Evolutionary conservation across 2,329 filamentous ascomycete species (phyloP).

Genomic region (Eutypella sp.): DNA sequence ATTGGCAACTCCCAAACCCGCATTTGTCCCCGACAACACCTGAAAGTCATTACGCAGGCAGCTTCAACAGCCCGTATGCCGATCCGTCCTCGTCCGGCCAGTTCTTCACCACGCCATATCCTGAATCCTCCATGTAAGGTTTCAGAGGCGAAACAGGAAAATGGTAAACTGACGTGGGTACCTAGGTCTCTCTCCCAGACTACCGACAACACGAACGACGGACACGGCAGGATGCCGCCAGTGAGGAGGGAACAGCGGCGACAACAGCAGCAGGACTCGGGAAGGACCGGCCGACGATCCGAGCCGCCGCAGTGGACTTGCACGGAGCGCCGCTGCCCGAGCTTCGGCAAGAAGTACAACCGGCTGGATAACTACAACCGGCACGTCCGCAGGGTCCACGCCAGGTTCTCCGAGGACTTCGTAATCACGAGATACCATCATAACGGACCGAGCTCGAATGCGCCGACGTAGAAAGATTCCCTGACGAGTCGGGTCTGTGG

Average conservation of each 20-base stretch:
- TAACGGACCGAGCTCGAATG: not conserved
- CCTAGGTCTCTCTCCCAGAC: too few species aligned
- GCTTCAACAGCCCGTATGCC: too few species aligned
- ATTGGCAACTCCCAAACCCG: too few species aligned
- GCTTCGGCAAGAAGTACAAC: not conserved
- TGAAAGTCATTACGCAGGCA: too few species aligned
- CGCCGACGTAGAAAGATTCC: not conserved
- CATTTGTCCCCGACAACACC: too few species aligned
- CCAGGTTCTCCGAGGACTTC: not conserved
- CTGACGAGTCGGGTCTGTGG: too few species aligned
- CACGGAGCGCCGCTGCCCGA: not conserved
- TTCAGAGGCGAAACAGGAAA: too few species aligned
- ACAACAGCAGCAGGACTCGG: not conserved
- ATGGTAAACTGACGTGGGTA: too few species aligned
- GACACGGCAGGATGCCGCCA: not conserved
- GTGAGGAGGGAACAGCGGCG: not conserved
- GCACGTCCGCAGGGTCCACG: not conserved
- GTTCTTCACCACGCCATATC: too few species aligned
- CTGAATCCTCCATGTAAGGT: too few species aligned
- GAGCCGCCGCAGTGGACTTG: not conserved
- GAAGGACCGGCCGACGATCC: not conserved
- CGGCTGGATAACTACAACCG: not conserved
- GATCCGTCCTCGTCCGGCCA: too few species aligned
- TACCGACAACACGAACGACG: too few species aligned
- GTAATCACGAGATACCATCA: not conserved